phyloP scores from a whole-genome alignment of 176 grass and related monocot species.

The Cymbopogon citratus region DNA sequence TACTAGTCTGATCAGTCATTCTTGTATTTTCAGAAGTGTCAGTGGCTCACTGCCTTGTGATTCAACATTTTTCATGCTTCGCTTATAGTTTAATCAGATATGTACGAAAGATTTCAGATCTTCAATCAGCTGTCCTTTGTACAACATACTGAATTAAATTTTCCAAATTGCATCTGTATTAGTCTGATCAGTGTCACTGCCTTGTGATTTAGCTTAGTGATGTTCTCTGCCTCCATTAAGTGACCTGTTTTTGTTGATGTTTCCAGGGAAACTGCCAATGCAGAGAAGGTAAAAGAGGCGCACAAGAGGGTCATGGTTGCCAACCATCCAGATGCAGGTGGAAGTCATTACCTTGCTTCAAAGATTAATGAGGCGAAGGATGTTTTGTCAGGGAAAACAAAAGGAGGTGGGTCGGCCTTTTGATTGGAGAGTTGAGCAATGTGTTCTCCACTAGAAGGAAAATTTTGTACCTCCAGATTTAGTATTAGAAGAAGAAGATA shows the following conservation, averaged over 20 bases:
- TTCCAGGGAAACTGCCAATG: constrained; percentile 55
- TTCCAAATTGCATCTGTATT: too few relatives aligned
- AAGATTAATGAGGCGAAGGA: constrained; percentile 98
- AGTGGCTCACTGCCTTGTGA: neutral
- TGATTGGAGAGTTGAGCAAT: constrained; percentile 29
- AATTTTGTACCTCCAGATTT: neutral
- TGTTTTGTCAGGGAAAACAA: constrained; percentile 70
- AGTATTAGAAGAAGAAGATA: constrained; percentile 33
- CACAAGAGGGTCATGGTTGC: constrained; percentile 97
- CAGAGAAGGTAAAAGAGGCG: constrained; percentile 93
- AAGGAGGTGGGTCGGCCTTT: constrained; percentile 76
- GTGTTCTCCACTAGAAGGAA: neutral
- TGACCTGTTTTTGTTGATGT: neutral
- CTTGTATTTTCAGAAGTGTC: neutral
- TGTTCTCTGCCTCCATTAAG: neutral
- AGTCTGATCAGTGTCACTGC: too few relatives aligned
- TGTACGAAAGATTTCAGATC: neutral
- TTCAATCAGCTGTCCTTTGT: too few relatives aligned
- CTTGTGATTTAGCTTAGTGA: neutral
- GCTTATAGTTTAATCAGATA: neutral
- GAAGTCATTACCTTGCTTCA: constrained; percentile 89
- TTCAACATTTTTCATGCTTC: neutral
- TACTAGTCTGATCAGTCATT: neutral
- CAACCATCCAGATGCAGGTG: constrained; percentile 89
- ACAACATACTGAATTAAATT: too few relatives aligned